Conservation (phyloP, 495 filamentous ascomycete genomes). For the Xylaria longipes region DNA sequence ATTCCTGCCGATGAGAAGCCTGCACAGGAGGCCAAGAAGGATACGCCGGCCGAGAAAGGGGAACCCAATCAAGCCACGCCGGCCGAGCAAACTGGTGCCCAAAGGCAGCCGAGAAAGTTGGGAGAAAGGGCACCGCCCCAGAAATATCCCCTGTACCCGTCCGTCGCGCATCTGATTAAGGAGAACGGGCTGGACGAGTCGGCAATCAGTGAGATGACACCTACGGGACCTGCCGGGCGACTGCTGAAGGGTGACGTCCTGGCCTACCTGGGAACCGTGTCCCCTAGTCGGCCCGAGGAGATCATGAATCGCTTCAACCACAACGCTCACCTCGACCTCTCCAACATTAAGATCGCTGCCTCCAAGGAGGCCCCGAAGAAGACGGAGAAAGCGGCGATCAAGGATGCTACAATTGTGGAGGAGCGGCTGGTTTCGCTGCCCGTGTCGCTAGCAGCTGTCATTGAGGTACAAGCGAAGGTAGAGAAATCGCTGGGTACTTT, state of each 20-base stretch:
- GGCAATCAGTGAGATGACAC: constrained; percentile 78
- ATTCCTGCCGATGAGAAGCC: constrained; percentile 66
- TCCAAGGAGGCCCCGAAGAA: constrained; percentile 60
- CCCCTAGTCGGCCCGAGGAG: constrained; percentile 69
- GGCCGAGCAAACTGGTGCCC: constrained; percentile 25
- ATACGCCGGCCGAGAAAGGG: constrained; percentile 38
- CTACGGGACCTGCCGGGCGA: constrained; percentile 86
- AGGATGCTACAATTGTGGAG: constrained; percentile 48
- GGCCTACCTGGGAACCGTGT: constrained; percentile 81
- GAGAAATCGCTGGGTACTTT: constrained; percentile 75
- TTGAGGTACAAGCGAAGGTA: constrained; percentile 80
- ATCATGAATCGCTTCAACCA: constrained; percentile 73
- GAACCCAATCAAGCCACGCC: constrained; percentile 32
- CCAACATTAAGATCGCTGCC: constrained; percentile 85
- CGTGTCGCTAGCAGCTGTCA: constrained; percentile 76
- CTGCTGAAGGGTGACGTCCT: constrained; percentile 96
- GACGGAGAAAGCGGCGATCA: constrained; percentile 43
- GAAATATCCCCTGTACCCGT: constrained; percentile 83
- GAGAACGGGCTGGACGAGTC: constrained; percentile 74
- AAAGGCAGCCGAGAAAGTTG: constrained; percentile 35
- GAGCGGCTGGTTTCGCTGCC: constrained; percentile 68
- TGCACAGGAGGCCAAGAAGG: constrained; percentile 45
- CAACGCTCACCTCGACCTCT: constrained; percentile 84
- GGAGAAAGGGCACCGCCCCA: constrained; percentile 48
- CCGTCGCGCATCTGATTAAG: constrained; percentile 80